Evolutionary conservation across 345 rosid genomes (phyloP), one percentile per base, ranked within the genome.

Genomic region (Populus tremula): DNA sequence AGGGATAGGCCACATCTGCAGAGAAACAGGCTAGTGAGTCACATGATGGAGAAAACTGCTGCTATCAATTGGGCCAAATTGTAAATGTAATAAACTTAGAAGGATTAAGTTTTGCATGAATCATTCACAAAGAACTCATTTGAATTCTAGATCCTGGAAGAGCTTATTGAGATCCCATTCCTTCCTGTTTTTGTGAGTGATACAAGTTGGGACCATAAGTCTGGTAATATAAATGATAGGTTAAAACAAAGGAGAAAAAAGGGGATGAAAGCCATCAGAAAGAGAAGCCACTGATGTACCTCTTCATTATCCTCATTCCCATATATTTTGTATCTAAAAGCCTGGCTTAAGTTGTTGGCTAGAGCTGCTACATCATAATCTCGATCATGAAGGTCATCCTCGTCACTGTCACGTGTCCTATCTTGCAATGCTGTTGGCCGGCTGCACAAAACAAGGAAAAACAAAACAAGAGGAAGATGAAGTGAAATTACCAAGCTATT

Each of bases 321-420:
- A 71, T 96, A 94, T 61, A 90, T 92, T 84, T 93, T 90, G 87
- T 96, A 94, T 76, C 89, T 90, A 82, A 94, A 92, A 81, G 97
- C 94, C 84, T 96, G 95, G 79, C 87, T 96, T 82, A 96, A 82
- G 81, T 94, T 91, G 82, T 92, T 96, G 5, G 99, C 97, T 69
- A 96, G 88, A 81, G 97, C 95, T 53, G 97, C 95, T 84, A 96
- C 97, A 87, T 93, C 97, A 85, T 92, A 96, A 79, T 93, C 97
- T 81, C 97, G 88, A 80, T 93, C 98, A 76, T 89, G 97, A 77
- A 89, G 84, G 81, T 94, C 97, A 75, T 96, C 98, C 59, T 93
- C 98, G 35, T 94, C 98, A 61, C 98, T 94, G 67, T 96, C 99
- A 78, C 91, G 90, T 21, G 93, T 84, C 88, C 98, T 93, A 77